phyloP scores from a whole-genome alignment of 2,329 filamentous ascomycete species.

The Zasmidium angulare region DNA sequence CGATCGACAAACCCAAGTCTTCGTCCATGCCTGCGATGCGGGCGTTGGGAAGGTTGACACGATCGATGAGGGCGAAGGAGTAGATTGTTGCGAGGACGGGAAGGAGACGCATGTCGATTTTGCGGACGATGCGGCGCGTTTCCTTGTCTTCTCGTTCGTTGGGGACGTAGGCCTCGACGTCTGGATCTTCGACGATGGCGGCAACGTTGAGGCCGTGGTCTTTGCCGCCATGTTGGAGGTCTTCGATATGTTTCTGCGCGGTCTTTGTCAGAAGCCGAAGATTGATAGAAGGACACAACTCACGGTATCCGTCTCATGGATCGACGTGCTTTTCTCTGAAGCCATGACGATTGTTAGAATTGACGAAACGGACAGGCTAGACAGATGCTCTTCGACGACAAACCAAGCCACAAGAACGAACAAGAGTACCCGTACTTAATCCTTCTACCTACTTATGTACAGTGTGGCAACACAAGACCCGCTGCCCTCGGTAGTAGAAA shows the following conservation, averaged over 20 bases:
- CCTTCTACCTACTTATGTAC: not conserved
- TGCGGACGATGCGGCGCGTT: conserved; percentile 18
- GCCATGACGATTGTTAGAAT: not conserved
- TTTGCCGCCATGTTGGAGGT: conserved; percentile 8
- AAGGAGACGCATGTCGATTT: conserved; percentile 22
- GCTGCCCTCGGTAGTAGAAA: not conserved
- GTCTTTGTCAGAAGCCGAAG: not conserved
- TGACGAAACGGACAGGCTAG: not conserved
- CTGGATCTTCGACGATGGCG: conserved; percentile 3
- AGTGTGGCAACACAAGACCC: not conserved
- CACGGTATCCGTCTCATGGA: conserved; percentile 1
- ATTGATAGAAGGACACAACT: not conserved
- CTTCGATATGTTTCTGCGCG: conserved; percentile 10
- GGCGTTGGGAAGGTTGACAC: conserved; percentile 20
- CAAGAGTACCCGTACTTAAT: too few relatives aligned
- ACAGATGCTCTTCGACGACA: too few relatives aligned
- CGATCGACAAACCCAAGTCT: conserved; percentile 35
- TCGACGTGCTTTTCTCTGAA: conserved; percentile 7
- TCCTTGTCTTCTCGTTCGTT: conserved; percentile 11
- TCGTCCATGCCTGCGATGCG: conserved; percentile 17
- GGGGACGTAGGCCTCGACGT: conserved; percentile 33
- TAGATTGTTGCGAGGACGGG: conserved; percentile 20
- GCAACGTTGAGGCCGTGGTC: conserved; percentile 11
- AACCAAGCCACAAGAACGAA: too few relatives aligned
- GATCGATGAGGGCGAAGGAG: conserved; percentile 22